A percentile compares a stretch with the other conserved stretches of the same genome.
These are phyloP conservation scores for Penicillium turbatum DNA, from an alignment of 495 filamentous ascomycete species.

Conservation along the genomic window DNA sequence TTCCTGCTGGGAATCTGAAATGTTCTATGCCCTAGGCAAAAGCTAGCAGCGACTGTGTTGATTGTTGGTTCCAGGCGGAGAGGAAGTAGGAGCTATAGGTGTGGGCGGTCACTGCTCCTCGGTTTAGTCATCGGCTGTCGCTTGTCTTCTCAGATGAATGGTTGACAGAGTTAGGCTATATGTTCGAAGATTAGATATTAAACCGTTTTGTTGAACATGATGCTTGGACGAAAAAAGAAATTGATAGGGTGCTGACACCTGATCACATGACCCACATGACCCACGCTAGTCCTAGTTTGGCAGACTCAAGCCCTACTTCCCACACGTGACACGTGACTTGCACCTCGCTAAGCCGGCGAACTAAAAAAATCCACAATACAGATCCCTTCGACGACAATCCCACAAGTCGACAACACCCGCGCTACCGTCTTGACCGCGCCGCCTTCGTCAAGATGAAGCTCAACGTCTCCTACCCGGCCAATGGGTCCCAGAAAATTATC, in stretches of 20 bases:
- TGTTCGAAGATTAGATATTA: too few relatives aligned
- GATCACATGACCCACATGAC: neutral
- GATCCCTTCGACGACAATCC: slow-evolving; percentile 37
- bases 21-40: neutral
- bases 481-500: slow-evolving; percentile 98
- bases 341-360: slow-evolving; percentile 30
- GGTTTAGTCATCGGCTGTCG: too few relatives aligned
- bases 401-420: slow-evolving; percentile 48
- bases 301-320: slow-evolving; percentile 5
- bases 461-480: slow-evolving; percentile 97
- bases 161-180: too few relatives aligned
- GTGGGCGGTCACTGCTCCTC: neutral
- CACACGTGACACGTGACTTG: slow-evolving; percentile 21
- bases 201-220: neutral
- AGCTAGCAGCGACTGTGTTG: neutral
- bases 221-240: neutral
- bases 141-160: too few relatives aligned
- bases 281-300: neutral
- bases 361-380: slow-evolving; percentile 32
- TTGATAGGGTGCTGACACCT: neutral
- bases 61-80: neutral
- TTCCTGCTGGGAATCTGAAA: neutral
- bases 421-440: slow-evolving; percentile 53
- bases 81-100: neutral
- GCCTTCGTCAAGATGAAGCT: slow-evolving; percentile 71